Evolutionary conservation across 805 yeast genomes (phyloP).

Genomic region (Hanseniaspora jakobsenii): DNA sequence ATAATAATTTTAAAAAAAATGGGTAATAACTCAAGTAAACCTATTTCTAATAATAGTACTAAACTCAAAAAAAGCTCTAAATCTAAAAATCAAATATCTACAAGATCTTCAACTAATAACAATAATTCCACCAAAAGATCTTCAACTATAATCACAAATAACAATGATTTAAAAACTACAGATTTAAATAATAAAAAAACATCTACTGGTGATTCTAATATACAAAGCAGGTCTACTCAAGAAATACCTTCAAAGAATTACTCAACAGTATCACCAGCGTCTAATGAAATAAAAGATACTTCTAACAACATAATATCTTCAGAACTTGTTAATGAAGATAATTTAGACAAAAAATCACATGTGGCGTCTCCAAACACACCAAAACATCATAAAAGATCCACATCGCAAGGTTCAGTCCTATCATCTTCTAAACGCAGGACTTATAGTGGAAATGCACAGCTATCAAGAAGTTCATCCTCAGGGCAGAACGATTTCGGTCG

Average conservation of each 20-base stretch:
- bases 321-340: too few species aligned
- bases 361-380: not conserved
- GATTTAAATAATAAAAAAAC: too few species aligned
- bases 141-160: too few species aligned
- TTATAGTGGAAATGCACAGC: not conserved
- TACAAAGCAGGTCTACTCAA: too few species aligned
- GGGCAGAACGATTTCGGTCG: not conserved
- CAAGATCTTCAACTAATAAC: not conserved
- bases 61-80: not conserved
- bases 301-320: too few species aligned
- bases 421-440: not conserved
- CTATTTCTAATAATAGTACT: not conserved
- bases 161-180: too few species aligned
- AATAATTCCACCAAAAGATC: not conserved
- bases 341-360: constrained; percentile 1
- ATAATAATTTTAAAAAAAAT: too few species aligned
- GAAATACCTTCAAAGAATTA: too few species aligned
- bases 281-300: too few species aligned
- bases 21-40: constrained; percentile 15
- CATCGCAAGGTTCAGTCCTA: constrained; percentile 10
- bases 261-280: too few species aligned
- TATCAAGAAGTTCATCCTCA: constrained; percentile 7
- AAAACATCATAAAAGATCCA: constrained; percentile 3
- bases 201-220: too few species aligned
- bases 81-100: not conserved